phyloP scores from a whole-genome alignment of 2,329 filamentous ascomycete species.

The Chalara sp. region DNA sequence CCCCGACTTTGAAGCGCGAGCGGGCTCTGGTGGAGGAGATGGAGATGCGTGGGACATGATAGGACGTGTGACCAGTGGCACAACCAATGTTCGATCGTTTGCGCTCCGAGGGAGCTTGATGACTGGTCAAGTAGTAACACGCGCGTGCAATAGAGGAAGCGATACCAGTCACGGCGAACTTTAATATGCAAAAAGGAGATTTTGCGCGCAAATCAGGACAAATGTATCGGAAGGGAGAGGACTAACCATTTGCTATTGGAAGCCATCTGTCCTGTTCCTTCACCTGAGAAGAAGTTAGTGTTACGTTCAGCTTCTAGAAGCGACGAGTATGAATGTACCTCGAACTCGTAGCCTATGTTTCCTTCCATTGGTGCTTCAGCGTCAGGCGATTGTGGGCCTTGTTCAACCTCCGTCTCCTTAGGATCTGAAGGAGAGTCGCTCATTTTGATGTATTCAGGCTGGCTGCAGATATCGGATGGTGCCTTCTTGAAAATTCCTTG shows the following conservation, averaged over 20 bases:
- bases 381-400: conserved; percentile 78
- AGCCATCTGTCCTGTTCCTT: conserved; percentile 99
- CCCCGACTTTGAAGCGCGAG: conserved; percentile 34
- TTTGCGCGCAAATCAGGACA: conserved; percentile 44
- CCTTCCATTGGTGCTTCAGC: conserved; percentile 80
- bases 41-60: conserved; percentile 55
- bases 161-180: conserved; percentile 37
- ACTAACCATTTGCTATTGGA: conserved; percentile 99
- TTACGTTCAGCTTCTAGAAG: not conserved
- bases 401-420: conserved; percentile 84
- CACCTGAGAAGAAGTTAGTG: conserved; percentile 63
- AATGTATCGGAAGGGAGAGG: conserved; percentile 23
- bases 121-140: conserved; percentile 25
- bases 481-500: conserved; percentile 24
- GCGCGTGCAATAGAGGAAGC: conserved; percentile 38
- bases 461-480: conserved; percentile 32
- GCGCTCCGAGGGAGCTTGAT: conserved; percentile 20
- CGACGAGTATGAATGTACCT: conserved; percentile 32
- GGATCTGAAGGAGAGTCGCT: conserved; percentile 46
- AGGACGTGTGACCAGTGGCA: conserved; percentile 24
- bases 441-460: conserved; percentile 32
- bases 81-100: conserved; percentile 23
- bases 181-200: conserved; percentile 19
- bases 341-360: conserved; percentile 73
- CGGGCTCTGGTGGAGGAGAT: conserved; percentile 38